Evolutionary conservation across 345 rosid genomes (phyloP), one percentile per base, ranked within the genome.

Genomic region (Moricandia moricandioides): DNA sequence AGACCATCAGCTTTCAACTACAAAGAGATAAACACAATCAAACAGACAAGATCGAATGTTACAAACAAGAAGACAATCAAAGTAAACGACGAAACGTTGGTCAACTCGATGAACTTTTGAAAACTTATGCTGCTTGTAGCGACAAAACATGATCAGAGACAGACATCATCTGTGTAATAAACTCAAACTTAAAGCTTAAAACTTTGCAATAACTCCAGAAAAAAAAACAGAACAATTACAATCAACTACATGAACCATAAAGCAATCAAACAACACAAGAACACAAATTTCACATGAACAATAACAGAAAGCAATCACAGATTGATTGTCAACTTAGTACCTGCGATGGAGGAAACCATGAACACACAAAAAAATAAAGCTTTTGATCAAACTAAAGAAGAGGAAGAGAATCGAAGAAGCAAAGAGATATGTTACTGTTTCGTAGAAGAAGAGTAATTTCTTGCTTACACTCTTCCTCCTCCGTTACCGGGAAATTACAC

Each of bases 401-500:
- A 66, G 14, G 77, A 66, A 60, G 56, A 72, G 52, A 66, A 67
- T n/a, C n/a, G 72, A 68, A 68, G 68, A 61, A 49, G 57, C 31
- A n/a, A 26, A 37, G 63, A 78, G 59, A 86, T 78, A 33, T 79
- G 92, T 89, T 45, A 12, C 17, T 45, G 51, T 45, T 89, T 79
- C 97, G 91, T 89, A 86, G 87, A 89, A 89, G 93, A 80, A 75
- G 85, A 83, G 88, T 69, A 69, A 81, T 88, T 81, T 84, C 78
- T 92, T 87, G 82, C 93, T 88, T 89, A 72, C 73, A 91, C 97
- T 88, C 97, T 67, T 89, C 93, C 83, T 82, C 96, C 84, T 89
- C 90, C 70, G 83, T 85, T 89, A 88, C 95, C 89, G 93, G 86
- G 78, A 88, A 85, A 85, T 85, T 43, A 81, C 87, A 76, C 73